phyloP scores from a whole-genome alignment of 2,329 filamentous ascomycete species.

The Bipolaris zeicola region DNA sequence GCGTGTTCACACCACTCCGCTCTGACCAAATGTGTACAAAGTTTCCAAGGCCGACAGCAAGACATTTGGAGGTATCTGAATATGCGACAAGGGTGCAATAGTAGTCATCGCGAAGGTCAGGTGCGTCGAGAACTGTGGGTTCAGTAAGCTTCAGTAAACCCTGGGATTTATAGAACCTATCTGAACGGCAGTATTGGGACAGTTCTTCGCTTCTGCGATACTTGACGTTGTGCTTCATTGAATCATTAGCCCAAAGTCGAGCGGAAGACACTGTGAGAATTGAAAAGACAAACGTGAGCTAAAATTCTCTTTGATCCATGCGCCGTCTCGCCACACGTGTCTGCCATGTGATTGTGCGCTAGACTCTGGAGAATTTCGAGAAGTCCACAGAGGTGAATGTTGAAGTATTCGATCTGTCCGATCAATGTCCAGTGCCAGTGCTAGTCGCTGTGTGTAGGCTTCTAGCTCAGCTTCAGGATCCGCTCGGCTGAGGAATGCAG shows the following conservation, averaged over 20 bases:
- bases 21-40: constrained; percentile 92
- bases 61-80: constrained; percentile 71
- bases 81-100: constrained; percentile 94
- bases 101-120: constrained; percentile 88
- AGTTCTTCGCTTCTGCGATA: constrained; percentile 39
- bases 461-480: constrained; percentile 66
- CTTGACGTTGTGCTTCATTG: constrained; percentile 32
- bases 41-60: constrained; percentile 82
- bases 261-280: background rate
- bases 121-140: constrained; percentile 81
- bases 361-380: constrained; percentile 8
- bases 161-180: constrained; percentile 53
- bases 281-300: constrained; percentile 39
- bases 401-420: constrained; percentile 68
- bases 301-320: constrained; percentile 47
- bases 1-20: constrained; percentile 65
- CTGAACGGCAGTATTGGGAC: constrained; percentile 79
- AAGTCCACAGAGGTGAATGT: constrained; percentile 23
- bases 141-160: constrained; percentile 39
- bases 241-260: constrained; percentile 13
- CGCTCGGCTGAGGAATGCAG: constrained; percentile 59
- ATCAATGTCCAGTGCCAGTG: constrained; percentile 80
- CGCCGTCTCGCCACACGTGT: constrained; percentile 50
- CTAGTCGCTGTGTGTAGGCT: constrained; percentile 75
- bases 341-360: constrained; percentile 12